Evolutionary conservation across 2,329 filamentous ascomycete species (phyloP).

Genomic region (Sporothrix inflata): DNA sequence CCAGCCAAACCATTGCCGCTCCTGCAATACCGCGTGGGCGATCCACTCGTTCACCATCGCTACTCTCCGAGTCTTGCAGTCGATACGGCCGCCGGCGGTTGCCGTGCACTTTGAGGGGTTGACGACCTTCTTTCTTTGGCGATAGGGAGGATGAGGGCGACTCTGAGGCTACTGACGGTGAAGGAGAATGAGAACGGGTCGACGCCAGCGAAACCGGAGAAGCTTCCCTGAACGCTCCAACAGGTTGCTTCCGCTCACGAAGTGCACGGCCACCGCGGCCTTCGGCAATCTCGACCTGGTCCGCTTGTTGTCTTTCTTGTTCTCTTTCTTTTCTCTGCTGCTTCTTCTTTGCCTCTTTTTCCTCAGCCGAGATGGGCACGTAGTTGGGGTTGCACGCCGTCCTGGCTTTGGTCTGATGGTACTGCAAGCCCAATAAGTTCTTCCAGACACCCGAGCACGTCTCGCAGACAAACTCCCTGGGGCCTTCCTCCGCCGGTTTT

Average conservation of each 20-base stretch:
- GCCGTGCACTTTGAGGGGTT: neutral
- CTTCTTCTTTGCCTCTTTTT: neutral
- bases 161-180: neutral
- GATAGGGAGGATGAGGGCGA: neutral
- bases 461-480: conserved; percentile 50
- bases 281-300: neutral
- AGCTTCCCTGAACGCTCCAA: neutral
- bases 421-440: conserved; percentile 61
- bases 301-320: neutral
- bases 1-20: neutral
- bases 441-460: conserved; percentile 61
- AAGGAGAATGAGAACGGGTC: neutral
- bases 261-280: conserved; percentile 1
- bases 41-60: neutral
- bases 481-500: neutral
- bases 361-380: conserved; percentile 37
- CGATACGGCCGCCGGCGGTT: conserved; percentile 3
- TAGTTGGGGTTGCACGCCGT: conserved; percentile 57
- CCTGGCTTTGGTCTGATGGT: conserved; percentile 59
- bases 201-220: neutral
- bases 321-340: neutral
- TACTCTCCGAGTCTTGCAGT: neutral
- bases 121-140: neutral
- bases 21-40: neutral
- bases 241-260: conserved; percentile 3